These are phyloP conservation scores for Diaporthe citriasiana DNA, from an alignment of 2,329 filamentous ascomycete species.

Conservation along the genomic window DNA sequence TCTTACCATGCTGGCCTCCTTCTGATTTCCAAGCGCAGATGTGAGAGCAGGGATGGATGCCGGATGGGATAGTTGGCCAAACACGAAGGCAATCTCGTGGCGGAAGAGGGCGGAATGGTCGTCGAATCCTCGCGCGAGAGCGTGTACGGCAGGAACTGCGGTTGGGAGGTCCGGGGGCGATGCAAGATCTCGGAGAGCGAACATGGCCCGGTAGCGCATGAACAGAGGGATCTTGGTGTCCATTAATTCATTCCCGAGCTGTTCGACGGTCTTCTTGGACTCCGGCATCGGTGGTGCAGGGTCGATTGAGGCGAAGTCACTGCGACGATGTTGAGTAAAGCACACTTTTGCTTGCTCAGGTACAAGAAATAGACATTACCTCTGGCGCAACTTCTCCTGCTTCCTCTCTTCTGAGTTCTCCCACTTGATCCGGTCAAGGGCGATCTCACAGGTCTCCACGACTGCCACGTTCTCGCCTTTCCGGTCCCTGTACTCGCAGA, in stretches of 20 bases:
- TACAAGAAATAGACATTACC: constrained; percentile 63
- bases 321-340: constrained; percentile 59
- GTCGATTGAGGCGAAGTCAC: constrained; percentile 95
- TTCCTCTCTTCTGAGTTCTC: constrained; percentile 81
- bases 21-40: constrained; percentile 79
- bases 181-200: constrained; percentile 92
- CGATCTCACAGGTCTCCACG: constrained; percentile 97
- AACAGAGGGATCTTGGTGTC: constrained; percentile 87
- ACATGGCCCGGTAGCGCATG: constrained; percentile 97
- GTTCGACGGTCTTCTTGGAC: constrained; percentile 76
- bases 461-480: constrained; percentile 83
- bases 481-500: constrained; percentile 82
- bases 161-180: constrained; percentile 93
- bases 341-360: not conserved
- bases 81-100: constrained; percentile 98
- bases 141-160: constrained; percentile 86
- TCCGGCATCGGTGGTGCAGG: constrained; percentile 90
- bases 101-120: constrained; percentile 94
- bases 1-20: constrained; percentile 95
- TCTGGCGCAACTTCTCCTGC: constrained; percentile 83
- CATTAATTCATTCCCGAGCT: constrained; percentile 83
- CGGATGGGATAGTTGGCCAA: constrained; percentile 94
- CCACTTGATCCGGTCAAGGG: constrained; percentile 94
- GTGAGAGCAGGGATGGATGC: constrained; percentile 95
- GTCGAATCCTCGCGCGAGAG: constrained; percentile 86